These are phyloP conservation scores for Irpex lacteus DNA, from an alignment of 1,284 basidiomycete genomes.

Conservation along the genomic window DNA sequence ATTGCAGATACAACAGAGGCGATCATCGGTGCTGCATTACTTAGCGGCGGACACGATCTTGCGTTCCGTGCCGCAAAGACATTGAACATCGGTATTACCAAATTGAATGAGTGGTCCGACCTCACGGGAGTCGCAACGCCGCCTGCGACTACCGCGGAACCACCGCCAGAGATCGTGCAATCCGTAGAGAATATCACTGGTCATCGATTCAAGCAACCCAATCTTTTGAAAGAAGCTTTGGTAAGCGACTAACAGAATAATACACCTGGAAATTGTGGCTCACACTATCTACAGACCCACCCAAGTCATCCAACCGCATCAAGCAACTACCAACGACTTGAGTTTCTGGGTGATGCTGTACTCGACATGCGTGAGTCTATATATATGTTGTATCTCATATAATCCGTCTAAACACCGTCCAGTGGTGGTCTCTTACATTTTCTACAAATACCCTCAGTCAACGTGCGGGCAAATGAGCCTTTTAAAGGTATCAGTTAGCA, in stretches of 20 bases:
- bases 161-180: constrained; percentile 36
- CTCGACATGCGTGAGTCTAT: constrained; percentile 67
- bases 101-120: constrained; percentile 68
- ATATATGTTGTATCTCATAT: not conserved
- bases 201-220: constrained; percentile 54
- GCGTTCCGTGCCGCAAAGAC: constrained; percentile 63
- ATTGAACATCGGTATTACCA: constrained; percentile 58
- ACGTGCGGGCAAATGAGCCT: constrained; percentile 72
- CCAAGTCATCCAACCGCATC: constrained; percentile 17
- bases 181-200: constrained; percentile 64
- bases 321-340: constrained; percentile 66
- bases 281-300: constrained; percentile 6
- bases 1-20: constrained; percentile 74
- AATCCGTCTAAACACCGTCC: constrained; percentile 6
- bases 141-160: constrained; percentile 35
- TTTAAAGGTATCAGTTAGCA: constrained; percentile 53
- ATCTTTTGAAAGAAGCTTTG: constrained; percentile 68
- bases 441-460: constrained; percentile 54
- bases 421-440: constrained; percentile 44
- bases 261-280: constrained; percentile 8
- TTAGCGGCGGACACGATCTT: constrained; percentile 62
- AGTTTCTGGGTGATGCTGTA: constrained; percentile 81
- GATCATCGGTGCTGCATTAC: constrained; percentile 75
- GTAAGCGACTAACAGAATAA: constrained; percentile 37
- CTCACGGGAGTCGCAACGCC: constrained; percentile 50